Percentiles rank a stretch among this genome's conserved stretches.
Conservation (phyloP, 169 alveolate genomes). For the Plasmodium knowlesi region DNA sequence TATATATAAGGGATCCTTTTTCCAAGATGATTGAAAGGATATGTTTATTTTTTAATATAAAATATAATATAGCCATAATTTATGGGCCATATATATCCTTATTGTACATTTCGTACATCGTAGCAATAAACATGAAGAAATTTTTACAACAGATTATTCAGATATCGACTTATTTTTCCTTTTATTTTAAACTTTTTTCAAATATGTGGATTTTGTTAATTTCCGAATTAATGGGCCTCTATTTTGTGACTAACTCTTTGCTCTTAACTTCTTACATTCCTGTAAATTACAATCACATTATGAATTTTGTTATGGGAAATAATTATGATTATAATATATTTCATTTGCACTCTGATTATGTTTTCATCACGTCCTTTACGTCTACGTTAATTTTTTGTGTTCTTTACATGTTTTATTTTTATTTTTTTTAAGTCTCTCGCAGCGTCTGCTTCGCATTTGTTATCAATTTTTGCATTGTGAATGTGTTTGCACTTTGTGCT, state of each 20-base stretch:
- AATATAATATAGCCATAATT: conserved; percentile 57
- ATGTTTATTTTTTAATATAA: conserved; percentile 60
- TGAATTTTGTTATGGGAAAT: conserved; percentile 49
- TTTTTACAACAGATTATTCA: conserved; percentile 70
- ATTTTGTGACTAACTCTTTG: conserved; percentile 62
- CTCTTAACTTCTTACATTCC: conserved; percentile 67
- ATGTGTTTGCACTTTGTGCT: not conserved
- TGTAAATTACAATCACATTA: conserved; percentile 56
- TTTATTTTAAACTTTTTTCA: conserved; percentile 58
- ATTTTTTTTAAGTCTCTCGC: conserved; percentile 15
- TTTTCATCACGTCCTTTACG: conserved; percentile 42
- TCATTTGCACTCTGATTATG: conserved; percentile 70
- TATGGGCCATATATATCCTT: conserved; percentile 72
- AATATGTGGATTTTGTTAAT: conserved; percentile 68
- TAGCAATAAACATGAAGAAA: conserved; percentile 66
- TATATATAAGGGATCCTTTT: conserved; percentile 64
- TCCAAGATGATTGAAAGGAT: conserved; percentile 58
- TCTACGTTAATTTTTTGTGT: conserved; percentile 39
- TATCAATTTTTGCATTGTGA: not conserved
- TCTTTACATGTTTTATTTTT: conserved; percentile 50
- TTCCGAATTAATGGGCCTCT: conserved; percentile 66
- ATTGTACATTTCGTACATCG: conserved; percentile 53
- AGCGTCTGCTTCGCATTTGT: not conserved
- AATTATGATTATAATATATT: conserved; percentile 65
- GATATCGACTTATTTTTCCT: conserved; percentile 51